These are phyloP conservation scores for Ceratobasidium sp. DNA, from an alignment of 1,284 basidiomycete genomes.

Conservation along the genomic window DNA sequence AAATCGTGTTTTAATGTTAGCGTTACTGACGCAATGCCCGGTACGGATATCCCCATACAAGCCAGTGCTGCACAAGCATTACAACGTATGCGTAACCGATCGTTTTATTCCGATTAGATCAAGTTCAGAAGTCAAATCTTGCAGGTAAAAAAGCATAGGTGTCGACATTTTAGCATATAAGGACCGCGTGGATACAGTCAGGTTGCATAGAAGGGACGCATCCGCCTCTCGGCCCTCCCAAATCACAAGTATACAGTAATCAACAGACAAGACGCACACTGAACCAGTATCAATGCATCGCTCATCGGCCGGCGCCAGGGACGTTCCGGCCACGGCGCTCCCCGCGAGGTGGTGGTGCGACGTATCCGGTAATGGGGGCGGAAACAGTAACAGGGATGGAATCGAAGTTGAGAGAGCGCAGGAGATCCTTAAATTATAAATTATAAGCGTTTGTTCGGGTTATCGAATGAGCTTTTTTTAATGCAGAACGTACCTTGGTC, in stretches of 20 bases:
- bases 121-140: too few species aligned
- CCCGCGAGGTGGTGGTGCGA: conserved; percentile 72
- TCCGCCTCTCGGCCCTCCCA: conserved; percentile 16
- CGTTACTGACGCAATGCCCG: too few species aligned
- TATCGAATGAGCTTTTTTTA: background rate
- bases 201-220: conserved; percentile 18
- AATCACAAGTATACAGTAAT: conserved; percentile 34
- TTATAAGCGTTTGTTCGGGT: background rate
- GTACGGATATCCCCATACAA: too few species aligned
- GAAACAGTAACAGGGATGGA: conserved; percentile 81
- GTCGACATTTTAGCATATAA: conserved; percentile 31
- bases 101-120: too few species aligned
- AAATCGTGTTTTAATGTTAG: too few species aligned
- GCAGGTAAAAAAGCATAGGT: conserved; percentile 30
- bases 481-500: conserved; percentile 78
- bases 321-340: conserved; percentile 78
- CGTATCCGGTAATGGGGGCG: conserved; percentile 71
- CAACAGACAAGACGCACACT: conserved; percentile 36
- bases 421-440: conserved; percentile 74
- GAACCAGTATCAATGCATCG: conserved; percentile 3
- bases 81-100: too few species aligned
- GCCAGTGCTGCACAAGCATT: too few species aligned
- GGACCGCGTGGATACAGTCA: conserved; percentile 16
- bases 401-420: conserved; percentile 92
- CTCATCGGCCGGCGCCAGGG: conserved; percentile 77